Evolutionary conservation across 2,329 filamentous ascomycete genomes (phyloP).

Genomic region (Penicillium oxalicum): DNA sequence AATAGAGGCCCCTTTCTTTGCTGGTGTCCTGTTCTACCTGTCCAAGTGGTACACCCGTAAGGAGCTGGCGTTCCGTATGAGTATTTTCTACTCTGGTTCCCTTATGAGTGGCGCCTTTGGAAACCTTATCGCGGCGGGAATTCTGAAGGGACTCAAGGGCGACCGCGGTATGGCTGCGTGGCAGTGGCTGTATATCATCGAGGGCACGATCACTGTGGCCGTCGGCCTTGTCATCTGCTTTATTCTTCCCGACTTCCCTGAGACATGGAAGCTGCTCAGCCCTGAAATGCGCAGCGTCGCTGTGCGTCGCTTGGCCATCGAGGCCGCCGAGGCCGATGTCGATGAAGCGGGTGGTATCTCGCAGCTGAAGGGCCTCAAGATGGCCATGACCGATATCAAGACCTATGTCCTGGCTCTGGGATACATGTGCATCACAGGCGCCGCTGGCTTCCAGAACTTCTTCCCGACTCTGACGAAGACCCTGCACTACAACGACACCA

Average conservation of each 20-base stretch:
- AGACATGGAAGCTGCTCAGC: conserved; percentile 41
- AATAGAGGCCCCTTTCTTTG: conserved; percentile 42
- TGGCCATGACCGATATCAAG: conserved; percentile 48
- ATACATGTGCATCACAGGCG: conserved; percentile 46
- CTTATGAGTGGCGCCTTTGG: conserved; percentile 48
- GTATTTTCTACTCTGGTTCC: conserved; percentile 48
- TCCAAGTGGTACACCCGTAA: conserved; percentile 51
- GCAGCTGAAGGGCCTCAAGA: conserved; percentile 46
- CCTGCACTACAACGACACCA: conserved; percentile 40
- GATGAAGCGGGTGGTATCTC: conserved; percentile 45
- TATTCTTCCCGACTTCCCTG: conserved; percentile 39
- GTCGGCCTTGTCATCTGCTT: conserved; percentile 31
- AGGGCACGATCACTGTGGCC: conserved; percentile 31
- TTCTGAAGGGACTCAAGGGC: conserved; percentile 39
- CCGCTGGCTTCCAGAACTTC: conserved; percentile 50
- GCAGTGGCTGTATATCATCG: conserved; percentile 42
- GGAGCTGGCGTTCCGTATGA: conserved; percentile 47
- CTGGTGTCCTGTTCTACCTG: conserved; percentile 46
- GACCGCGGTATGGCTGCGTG: conserved; percentile 33
- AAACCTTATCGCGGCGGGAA: conserved; percentile 49
- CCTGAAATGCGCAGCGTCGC: conserved; percentile 45
- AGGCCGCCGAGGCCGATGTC: conserved; percentile 45
- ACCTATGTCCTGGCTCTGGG: conserved; percentile 41
- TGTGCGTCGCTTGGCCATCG: conserved; percentile 45
- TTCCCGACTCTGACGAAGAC: conserved; percentile 48